phyloP scores from a whole-genome alignment of 2,329 filamentous ascomycete genomes.

The Chrysoporthe deuterocubensis region DNA sequence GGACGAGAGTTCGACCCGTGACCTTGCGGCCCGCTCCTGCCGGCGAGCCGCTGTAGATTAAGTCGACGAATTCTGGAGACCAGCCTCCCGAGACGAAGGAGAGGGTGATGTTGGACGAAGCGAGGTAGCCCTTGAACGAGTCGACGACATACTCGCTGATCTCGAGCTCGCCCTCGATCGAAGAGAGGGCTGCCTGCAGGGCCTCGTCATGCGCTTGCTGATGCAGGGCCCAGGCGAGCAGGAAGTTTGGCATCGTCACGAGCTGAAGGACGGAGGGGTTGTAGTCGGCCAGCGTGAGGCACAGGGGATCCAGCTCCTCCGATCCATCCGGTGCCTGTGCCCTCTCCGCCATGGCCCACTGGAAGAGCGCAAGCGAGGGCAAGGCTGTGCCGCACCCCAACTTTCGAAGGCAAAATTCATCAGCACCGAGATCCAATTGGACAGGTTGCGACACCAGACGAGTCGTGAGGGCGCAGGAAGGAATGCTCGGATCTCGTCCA shows the following conservation, averaged over 20 bases:
- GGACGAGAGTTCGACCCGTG: slow-evolving; percentile 52
- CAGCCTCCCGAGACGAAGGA: slow-evolving; percentile 77
- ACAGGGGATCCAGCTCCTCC: slow-evolving; percentile 43
- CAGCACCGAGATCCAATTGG: slow-evolving; percentile 28
- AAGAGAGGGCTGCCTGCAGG: slow-evolving; percentile 49
- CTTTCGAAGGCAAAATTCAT: slow-evolving; percentile 44
- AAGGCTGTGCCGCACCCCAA: slow-evolving; percentile 80
- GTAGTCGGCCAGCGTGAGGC: slow-evolving; percentile 76
- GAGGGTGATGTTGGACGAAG: slow-evolving; percentile 55
- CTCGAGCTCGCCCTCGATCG: slow-evolving; percentile 65
- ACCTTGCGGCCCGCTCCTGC: slow-evolving; percentile 11
- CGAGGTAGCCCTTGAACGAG: slow-evolving; percentile 62
- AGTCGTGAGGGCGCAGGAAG: not conserved
- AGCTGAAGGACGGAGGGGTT: slow-evolving; percentile 78
- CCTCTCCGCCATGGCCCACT: slow-evolving; percentile 50
- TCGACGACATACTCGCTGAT: slow-evolving; percentile 60
- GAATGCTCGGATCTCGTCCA: slow-evolving; percentile 23
- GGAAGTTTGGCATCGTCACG: slow-evolving; percentile 78
- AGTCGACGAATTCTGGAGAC: slow-evolving; percentile 65
- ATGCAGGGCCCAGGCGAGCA: slow-evolving; percentile 69
- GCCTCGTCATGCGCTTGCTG: slow-evolving; percentile 43
- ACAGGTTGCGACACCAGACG: slow-evolving; percentile 7
- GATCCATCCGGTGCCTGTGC: slow-evolving; percentile 17
- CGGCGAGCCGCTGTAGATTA: slow-evolving; percentile 49
- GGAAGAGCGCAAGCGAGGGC: slow-evolving; percentile 72